Percentiles rank a stretch among this genome's conserved stretches.
Evolutionary conservation across 2,329 filamentous ascomycete genomes (phyloP).

Genomic region (Monilinia polystroma): DNA sequence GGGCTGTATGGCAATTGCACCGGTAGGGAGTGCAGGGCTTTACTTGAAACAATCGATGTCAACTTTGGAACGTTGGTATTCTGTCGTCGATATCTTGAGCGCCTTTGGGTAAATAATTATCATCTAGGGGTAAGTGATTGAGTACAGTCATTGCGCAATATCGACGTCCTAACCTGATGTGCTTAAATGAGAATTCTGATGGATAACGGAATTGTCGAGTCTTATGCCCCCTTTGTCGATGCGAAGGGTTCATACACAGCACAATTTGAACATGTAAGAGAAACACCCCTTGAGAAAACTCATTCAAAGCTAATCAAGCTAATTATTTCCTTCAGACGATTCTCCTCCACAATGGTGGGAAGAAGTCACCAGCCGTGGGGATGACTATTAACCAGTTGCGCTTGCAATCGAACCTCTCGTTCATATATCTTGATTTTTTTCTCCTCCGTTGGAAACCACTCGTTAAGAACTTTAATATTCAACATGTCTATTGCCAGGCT

Average conservation of each 20-base stretch:
- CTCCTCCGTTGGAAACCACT: not conserved
- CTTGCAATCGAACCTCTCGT: not conserved
- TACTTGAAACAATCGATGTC: constrained; percentile 58
- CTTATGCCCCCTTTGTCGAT: constrained; percentile 57
- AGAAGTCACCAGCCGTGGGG: constrained; percentile 53
- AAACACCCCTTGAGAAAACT: not conserved
- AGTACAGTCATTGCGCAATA: not conserved
- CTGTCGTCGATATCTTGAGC: constrained; percentile 60
- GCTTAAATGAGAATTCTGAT: constrained; percentile 59
- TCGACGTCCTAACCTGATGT: constrained; percentile 28
- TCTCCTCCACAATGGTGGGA: constrained; percentile 46
- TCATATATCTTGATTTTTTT: not conserved
- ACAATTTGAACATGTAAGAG: constrained; percentile 59
- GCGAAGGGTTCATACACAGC: constrained; percentile 60
- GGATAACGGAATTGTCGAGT: constrained; percentile 55
- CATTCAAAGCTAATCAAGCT: constrained; percentile 20
- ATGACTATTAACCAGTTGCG: constrained; percentile 47
- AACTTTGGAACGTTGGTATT: constrained; percentile 64
- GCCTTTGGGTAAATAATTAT: constrained; percentile 60
- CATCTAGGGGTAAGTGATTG: constrained; percentile 51
- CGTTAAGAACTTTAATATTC: not conserved
- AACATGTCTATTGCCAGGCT: not conserved
- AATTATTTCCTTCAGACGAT: constrained; percentile 45
- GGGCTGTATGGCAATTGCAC: too few species aligned
- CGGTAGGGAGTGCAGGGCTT: too few species aligned